Conservation (phyloP, 139 green algal species). For the Chlorella sp. region DNA sequence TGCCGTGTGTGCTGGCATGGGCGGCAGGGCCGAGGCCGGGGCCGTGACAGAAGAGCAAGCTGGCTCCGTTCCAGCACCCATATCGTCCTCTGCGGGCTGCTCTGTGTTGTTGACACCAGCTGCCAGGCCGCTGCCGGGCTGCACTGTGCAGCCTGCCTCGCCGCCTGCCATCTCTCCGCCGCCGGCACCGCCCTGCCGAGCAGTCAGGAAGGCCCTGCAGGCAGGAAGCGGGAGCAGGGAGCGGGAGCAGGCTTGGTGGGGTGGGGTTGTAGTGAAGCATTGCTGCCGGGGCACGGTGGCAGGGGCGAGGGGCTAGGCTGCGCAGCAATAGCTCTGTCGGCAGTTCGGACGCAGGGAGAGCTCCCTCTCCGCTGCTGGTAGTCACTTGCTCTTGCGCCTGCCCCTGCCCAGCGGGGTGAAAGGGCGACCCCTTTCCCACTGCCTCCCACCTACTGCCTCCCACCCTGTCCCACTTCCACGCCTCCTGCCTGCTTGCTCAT, state of each 20-base stretch:
- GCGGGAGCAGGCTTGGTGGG: background rate
- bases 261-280: background rate
- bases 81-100: no score
- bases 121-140: background rate
- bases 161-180: background rate
- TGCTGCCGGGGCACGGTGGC: background rate
- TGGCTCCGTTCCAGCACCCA: background rate
- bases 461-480: background rate
- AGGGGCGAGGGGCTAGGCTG: background rate
- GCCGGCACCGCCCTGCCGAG: background rate
- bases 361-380: background rate
- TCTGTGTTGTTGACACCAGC: no score
- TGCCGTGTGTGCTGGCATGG: background rate
- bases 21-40: background rate
- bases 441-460: no score
- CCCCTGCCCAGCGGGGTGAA: background rate
- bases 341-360: background rate
- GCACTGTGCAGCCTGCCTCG: background rate
- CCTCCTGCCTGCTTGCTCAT: no score
- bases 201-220: background rate
- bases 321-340: background rate
- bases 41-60: slow-evolving; percentile 3
- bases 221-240: background rate
- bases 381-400: no score
- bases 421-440: no score